These are phyloP conservation scores for Corchorus capsularis DNA, from an alignment of 345 rosid species.

Conservation along the genomic window DNA sequence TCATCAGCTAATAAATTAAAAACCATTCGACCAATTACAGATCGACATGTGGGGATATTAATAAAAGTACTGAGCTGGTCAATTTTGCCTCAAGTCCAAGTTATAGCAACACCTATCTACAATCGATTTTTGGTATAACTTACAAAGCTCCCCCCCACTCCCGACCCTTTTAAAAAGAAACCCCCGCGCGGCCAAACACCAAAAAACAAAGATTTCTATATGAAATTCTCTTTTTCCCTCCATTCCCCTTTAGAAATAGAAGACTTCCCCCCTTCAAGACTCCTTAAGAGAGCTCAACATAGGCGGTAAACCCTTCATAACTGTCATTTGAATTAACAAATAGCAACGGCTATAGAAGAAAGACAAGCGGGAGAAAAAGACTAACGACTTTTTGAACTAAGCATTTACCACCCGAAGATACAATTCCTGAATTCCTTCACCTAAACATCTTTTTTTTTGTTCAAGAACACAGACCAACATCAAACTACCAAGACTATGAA, in stretches of 20 bases:
- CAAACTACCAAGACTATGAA: conserved; percentile 21
- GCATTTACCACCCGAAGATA: conserved; percentile 25
- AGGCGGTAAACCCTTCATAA: conserved; percentile 39
- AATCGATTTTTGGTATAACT: background rate
- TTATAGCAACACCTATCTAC: background rate
- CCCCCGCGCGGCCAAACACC: background rate
- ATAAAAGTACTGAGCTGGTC: background rate
- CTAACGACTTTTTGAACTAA: conserved; percentile 49
- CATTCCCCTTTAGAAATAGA: conserved; percentile 10
- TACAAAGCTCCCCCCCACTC: conserved; percentile 37
- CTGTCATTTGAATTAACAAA: conserved; percentile 46
- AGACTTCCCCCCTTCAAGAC: background rate
- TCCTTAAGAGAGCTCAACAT: background rate
- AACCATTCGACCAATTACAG: background rate
- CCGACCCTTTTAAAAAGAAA: no score
- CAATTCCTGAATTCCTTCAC: conserved; percentile 22
- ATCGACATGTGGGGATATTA: background rate
- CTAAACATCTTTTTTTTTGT: conserved; percentile 10
- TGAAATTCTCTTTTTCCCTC: conserved; percentile 25
- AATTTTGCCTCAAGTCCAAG: no score
- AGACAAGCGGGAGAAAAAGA: conserved; percentile 27
- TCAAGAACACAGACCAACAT: conserved; percentile 24
- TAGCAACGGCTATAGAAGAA: conserved; percentile 33
- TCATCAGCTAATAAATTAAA: background rate
- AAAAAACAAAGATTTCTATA: background rate